These are phyloP conservation scores for Lathyrus tuberosus DNA, from an alignment of 306 rosid genomes.

Conservation along the genomic window DNA sequence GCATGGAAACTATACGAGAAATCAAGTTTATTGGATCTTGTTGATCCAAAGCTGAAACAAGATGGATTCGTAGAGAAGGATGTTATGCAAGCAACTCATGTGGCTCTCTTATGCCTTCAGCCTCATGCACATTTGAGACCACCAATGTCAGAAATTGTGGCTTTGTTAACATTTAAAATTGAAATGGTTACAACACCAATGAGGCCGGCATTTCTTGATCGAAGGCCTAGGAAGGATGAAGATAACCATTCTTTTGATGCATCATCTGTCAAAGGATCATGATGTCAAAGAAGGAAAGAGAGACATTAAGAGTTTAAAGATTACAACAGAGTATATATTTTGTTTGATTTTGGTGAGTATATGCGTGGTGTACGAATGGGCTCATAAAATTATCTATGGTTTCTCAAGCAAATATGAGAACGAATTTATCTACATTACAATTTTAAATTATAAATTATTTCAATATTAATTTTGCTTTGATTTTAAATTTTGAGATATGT, in stretches of 20 bases:
- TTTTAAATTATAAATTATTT: too few species aligned
- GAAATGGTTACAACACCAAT: constrained; percentile 59
- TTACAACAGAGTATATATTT: background rate
- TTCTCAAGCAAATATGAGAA: background rate
- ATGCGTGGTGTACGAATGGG: background rate
- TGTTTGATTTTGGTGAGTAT: background rate
- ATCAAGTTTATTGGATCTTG: constrained; percentile 50
- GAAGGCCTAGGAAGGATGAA: constrained; percentile 46
- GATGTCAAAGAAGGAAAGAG: background rate
- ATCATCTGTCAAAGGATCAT: constrained; percentile 10
- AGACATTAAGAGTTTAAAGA: background rate
- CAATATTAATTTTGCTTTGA: too few species aligned
- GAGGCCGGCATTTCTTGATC: constrained; percentile 58
- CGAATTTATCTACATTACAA: background rate
- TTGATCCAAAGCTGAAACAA: constrained; percentile 60
- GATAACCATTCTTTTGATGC: constrained; percentile 47
- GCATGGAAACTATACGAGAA: constrained; percentile 73
- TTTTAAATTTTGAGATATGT: too few species aligned
- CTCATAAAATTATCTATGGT: background rate
- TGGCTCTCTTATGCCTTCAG: constrained; percentile 76
- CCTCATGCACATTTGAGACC: constrained; percentile 70
- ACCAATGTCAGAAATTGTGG: constrained; percentile 77
- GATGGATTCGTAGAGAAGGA: constrained; percentile 59
- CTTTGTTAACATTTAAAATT: constrained; percentile 65
- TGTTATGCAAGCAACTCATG: constrained; percentile 67